phyloP scores from a whole-genome alignment of 345 rosid species.

The Conringia planisiliqua region DNA sequence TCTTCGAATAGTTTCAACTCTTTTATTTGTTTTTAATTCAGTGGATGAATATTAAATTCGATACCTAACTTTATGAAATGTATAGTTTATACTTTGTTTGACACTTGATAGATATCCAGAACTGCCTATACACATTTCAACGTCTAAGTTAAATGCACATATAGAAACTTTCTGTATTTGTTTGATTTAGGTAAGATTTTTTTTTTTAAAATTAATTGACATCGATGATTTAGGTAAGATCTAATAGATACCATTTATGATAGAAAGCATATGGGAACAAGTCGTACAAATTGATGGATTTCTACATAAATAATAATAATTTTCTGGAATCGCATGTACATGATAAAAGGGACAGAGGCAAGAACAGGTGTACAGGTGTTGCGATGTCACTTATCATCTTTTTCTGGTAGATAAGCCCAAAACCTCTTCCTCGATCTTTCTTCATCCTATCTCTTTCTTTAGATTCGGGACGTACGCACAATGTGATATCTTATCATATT shows the following conservation, averaged over 20 bases:
- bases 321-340: slow-evolving; percentile 19
- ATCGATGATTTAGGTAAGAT: slow-evolving; percentile 14
- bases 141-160: slow-evolving; percentile 13
- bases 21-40: background rate
- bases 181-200: slow-evolving; percentile 13
- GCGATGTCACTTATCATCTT: slow-evolving; percentile 19
- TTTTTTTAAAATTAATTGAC: background rate
- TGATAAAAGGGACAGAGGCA: slow-evolving; percentile 15
- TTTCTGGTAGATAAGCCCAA: slow-evolving; percentile 28
- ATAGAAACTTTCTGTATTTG: slow-evolving; percentile 20
- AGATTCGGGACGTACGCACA: slow-evolving; percentile 12
- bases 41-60: slow-evolving; percentile 7
- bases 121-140: slow-evolving; percentile 8
- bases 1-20: slow-evolving; percentile 11
- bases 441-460: slow-evolving; percentile 12
- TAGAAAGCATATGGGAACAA: background rate
- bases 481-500: slow-evolving; percentile 1
- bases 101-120: slow-evolving; percentile 17
- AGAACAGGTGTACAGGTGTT: slow-evolving; percentile 32
- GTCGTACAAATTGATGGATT: background rate
- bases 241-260: background rate
- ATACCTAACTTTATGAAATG: background rate
- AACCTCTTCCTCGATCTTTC: background rate
- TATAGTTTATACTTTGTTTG: background rate
- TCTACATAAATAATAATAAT: background rate